Evolutionary conservation across 2,329 filamentous ascomycete genomes (phyloP).

Genomic region (Ophiostoma populinum): DNA sequence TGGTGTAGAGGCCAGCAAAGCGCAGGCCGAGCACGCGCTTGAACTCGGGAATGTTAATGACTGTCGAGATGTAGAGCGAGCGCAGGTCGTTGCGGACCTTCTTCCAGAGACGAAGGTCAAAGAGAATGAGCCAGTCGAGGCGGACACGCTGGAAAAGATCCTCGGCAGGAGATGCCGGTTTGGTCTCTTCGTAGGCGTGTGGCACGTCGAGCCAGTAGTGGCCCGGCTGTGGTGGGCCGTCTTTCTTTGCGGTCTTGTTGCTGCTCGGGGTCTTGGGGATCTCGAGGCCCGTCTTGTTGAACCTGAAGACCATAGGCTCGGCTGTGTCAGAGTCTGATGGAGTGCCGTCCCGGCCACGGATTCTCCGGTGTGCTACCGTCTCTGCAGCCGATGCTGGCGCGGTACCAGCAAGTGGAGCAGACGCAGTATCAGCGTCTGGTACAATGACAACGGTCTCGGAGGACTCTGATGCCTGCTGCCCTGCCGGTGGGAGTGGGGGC

Average conservation of each 20-base stretch:
- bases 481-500: constrained; percentile 45
- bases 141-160: constrained; percentile 80
- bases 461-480: constrained; percentile 14
- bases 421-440: background rate
- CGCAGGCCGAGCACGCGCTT: constrained; percentile 82
- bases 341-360: constrained; percentile 41
- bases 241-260: constrained; percentile 17
- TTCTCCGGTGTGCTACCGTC: background rate
- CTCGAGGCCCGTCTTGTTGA: constrained; percentile 46
- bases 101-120: constrained; percentile 94
- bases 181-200: constrained; percentile 43
- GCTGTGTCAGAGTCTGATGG: constrained; percentile 60
- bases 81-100: constrained; percentile 79
- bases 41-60: constrained; percentile 89
- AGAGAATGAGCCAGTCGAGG: constrained; percentile 85
- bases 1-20: constrained; percentile 91
- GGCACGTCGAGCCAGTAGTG: constrained; percentile 80
- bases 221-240: constrained; percentile 39
- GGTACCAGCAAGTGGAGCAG: background rate
- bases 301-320: constrained; percentile 45
- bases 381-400: background rate
- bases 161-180: constrained; percentile 55
- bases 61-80: constrained; percentile 88
- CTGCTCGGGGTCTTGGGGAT: constrained; percentile 68
- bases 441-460: background rate